Evolutionary conservation across 805 yeast species (phyloP).

Genomic region (Cyberlindnera sargentensis): DNA sequence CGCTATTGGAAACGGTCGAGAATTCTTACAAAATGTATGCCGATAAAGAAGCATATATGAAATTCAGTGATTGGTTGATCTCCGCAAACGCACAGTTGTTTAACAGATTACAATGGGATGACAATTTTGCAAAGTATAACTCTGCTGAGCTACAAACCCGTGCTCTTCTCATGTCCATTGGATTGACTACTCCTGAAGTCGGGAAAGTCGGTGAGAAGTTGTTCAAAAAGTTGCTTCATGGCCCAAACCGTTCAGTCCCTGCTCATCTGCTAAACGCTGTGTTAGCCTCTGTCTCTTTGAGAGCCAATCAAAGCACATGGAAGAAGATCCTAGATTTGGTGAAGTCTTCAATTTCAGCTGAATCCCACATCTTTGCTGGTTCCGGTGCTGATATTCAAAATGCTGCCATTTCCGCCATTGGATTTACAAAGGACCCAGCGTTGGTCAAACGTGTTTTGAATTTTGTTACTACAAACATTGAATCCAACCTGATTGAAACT

Average conservation of each 20-base stretch:
- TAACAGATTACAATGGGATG: constrained; percentile 31
- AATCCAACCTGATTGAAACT: constrained; percentile 45
- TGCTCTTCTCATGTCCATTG: constrained; percentile 36
- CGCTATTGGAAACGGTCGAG: constrained; percentile 19
- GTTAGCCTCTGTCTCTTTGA: constrained; percentile 34
- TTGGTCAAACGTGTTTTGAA: constrained; percentile 48
- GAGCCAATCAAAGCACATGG: constrained; percentile 41
- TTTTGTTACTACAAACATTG: constrained; percentile 50
- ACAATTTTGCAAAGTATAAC: constrained; percentile 31
- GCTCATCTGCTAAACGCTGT: constrained; percentile 39
- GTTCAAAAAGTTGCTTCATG: constrained; percentile 45
- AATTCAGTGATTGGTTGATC: constrained; percentile 12
- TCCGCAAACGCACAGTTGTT: constrained; percentile 16
- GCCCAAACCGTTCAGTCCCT: constrained; percentile 47
- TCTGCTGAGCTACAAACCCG: constrained; percentile 38
- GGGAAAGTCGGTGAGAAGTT: constrained; percentile 29
- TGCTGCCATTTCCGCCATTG: constrained; percentile 48
- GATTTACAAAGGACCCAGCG: constrained; percentile 39
- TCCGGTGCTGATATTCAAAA: constrained; percentile 39
- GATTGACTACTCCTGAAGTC: constrained; percentile 21
- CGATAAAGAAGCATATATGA: constrained; percentile 1
- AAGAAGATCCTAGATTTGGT: constrained; percentile 50
- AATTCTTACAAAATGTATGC: constrained; percentile 14
- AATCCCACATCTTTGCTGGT: constrained; percentile 24
- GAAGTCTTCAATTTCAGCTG: constrained; percentile 41